phyloP scores from a whole-genome alignment of 306 rosid genomes.

The Cyclanthera cordifolia region DNA sequence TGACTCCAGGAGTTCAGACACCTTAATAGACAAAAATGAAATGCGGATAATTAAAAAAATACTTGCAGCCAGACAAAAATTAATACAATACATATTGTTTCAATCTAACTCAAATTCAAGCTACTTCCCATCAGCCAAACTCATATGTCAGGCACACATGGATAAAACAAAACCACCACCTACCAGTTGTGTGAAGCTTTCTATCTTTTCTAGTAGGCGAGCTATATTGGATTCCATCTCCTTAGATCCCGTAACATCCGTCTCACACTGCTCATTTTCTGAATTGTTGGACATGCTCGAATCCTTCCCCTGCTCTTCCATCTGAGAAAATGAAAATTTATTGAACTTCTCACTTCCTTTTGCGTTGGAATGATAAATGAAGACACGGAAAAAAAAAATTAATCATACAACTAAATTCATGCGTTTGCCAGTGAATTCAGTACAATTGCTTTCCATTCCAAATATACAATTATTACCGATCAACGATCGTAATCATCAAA shows the following conservation, averaged over 20 bases:
- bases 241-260: slow-evolving; percentile 33
- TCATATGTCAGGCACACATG: too few relatives aligned
- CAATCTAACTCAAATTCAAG: background rate
- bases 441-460: slow-evolving; percentile 27
- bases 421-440: slow-evolving; percentile 37
- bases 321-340: slow-evolving; percentile 14
- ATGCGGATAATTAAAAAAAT: background rate
- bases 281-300: slow-evolving; percentile 29
- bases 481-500: too few relatives aligned
- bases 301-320: slow-evolving; percentile 27
- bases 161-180: background rate
- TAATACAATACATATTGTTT: background rate
- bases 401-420: slow-evolving; percentile 30
- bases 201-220: slow-evolving; percentile 53
- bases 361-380: too few relatives aligned
- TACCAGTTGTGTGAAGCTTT: slow-evolving; percentile 71
- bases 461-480: too few relatives aligned
- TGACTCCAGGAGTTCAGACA: slow-evolving; percentile 66
- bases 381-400: slow-evolving; percentile 8
- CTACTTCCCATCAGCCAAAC: background rate
- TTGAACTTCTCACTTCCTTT: background rate
- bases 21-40: slow-evolving; percentile 26
- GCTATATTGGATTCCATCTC: slow-evolving; percentile 57
- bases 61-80: background rate
- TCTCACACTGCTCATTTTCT: slow-evolving; percentile 36